Base-by-base conservation (phyloP, 257 asterid genomes). In the Linderniella brevidens region DNA sequence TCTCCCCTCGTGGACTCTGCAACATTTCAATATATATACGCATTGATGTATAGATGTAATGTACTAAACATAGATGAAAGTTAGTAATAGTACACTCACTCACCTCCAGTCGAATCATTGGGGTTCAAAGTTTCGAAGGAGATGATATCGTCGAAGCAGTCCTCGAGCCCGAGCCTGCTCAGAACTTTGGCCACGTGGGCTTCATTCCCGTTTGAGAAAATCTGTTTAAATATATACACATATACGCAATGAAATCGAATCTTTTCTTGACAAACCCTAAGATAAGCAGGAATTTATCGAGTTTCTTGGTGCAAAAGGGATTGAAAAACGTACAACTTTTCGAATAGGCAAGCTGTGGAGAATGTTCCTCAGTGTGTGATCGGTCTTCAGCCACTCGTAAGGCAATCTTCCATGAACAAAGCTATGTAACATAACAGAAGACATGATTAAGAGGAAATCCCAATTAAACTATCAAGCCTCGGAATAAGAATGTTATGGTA, bases 331-430 rank as follows among this genome's bases (percentile, higher is more conserved):
- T 72, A 83, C 95, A 46, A 76, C 88, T 80, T 87, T 83, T 4
- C 88, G 81, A 41, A 74, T 60, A 29, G 95, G 86, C 61, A 80
- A 46, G 65, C 74, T 74, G 35, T 64, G 97, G 19, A 87, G 62
- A 45, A 80, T 67, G 68, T 60, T 72, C 68, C 60, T 76, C 54
- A 78, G 48, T 25, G 78, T 74, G 37, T 69, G 84, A 50, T 83
- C 92, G 11, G 71, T 61, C 69, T 80, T 83, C 61, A 80, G 54
- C 74, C 73, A 68, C 52, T 76, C 95, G 46, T 87, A 83, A 65
- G 93, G 95, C 48, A 87, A 57, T 59, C 90, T 70, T 54, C 95
- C 97, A 29, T 87, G 97, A 44, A 87, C 95, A 40, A 54, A 87
- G 69, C 93, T 86, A n/a, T n/a, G n/a, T n/a, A n/a, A n/a, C n/a